Conservation (phyloP, 768 basidiomycete genomes). For the Suillus subalutaceus region DNA sequence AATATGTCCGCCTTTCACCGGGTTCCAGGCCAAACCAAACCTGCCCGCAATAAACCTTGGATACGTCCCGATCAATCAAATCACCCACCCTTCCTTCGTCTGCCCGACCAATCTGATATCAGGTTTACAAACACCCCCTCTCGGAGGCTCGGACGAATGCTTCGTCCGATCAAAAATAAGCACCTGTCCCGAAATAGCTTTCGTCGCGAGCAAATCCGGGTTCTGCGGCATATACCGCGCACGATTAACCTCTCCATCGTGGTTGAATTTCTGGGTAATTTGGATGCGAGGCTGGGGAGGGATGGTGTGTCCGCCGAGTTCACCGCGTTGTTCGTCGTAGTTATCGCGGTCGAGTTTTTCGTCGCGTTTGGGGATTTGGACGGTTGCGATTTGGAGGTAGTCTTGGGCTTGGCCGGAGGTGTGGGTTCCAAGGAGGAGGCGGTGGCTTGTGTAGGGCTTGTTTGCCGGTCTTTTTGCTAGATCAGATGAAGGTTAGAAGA, state of each 20-base stretch:
- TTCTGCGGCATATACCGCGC: constrained; percentile 99
- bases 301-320: constrained; percentile 90
- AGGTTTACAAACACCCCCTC: constrained; percentile 82
- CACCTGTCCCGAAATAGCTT: constrained; percentile 88
- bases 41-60: constrained; percentile 42
- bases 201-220: constrained; percentile 95
- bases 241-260: constrained; percentile 93
- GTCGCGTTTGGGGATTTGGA: constrained; percentile 87
- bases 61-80: constrained; percentile 5
- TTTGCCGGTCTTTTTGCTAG: constrained; percentile 64
- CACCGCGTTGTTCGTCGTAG: constrained; percentile 93
- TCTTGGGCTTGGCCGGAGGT: constrained; percentile 94
- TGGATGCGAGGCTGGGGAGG: constrained; percentile 85
- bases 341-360: constrained; percentile 77
- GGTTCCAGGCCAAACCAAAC: constrained; percentile 94
- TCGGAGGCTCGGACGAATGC: constrained; percentile 91
- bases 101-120: constrained; percentile 92
- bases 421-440: constrained; percentile 95
- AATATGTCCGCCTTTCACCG: constrained; percentile 78
- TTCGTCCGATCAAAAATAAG: constrained; percentile 97
- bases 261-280: constrained; percentile 93
- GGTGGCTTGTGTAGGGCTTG: constrained; percentile 94
- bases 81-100: constrained; percentile 84
- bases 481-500: constrained; percentile 5
- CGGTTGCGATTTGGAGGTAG: constrained; percentile 93